A percentile compares a stretch with the other conserved stretches of the same genome.
Evolutionary conservation across 2,329 filamentous ascomycete genomes (phyloP).

Genomic region (Huntiella moniliformis): DNA sequence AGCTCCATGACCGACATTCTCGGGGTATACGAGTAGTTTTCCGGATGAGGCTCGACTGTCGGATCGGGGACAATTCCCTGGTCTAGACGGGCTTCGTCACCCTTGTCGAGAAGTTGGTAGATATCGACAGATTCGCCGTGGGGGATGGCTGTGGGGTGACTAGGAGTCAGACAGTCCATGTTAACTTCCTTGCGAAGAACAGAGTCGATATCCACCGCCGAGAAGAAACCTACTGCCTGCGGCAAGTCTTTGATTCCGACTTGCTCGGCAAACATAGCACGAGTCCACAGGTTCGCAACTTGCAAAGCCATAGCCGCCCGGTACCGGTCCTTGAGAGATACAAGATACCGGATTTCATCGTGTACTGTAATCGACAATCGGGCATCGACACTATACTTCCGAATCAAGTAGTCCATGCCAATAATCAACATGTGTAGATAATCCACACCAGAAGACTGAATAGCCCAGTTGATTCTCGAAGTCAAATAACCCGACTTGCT

Average conservation of each 20-base stretch:
- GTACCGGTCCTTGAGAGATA: slow-evolving; percentile 71
- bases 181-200: slow-evolving; percentile 96
- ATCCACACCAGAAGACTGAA: slow-evolving; percentile 91
- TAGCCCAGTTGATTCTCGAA: slow-evolving; percentile 96
- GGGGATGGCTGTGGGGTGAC: slow-evolving; percentile 57
- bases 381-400: slow-evolving; percentile 67
- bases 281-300: slow-evolving; percentile 86
- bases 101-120: slow-evolving; percentile 53
- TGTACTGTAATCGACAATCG: slow-evolving; percentile 87
- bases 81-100: slow-evolving; percentile 49
- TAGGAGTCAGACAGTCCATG: slow-evolving; percentile 91
- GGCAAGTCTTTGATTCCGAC: slow-evolving; percentile 90
- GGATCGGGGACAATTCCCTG: slow-evolving; percentile 37
- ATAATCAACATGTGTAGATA: slow-evolving; percentile 90
- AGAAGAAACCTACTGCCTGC: slow-evolving; percentile 88
- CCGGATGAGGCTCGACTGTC: slow-evolving; percentile 33
- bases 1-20: slow-evolving; percentile 64
- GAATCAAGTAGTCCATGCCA: slow-evolving; percentile 80
- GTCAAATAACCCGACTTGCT: slow-evolving; percentile 86
- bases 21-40: slow-evolving; percentile 47
- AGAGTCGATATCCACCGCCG: slow-evolving; percentile 82
- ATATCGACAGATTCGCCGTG: slow-evolving; percentile 83
- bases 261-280: slow-evolving; percentile 93
- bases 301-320: slow-evolving; percentile 82
- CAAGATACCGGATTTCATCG: slow-evolving; percentile 90